phyloP scores from a whole-genome alignment of 768 basidiomycete genomes.

The Bullera alba region DNA sequence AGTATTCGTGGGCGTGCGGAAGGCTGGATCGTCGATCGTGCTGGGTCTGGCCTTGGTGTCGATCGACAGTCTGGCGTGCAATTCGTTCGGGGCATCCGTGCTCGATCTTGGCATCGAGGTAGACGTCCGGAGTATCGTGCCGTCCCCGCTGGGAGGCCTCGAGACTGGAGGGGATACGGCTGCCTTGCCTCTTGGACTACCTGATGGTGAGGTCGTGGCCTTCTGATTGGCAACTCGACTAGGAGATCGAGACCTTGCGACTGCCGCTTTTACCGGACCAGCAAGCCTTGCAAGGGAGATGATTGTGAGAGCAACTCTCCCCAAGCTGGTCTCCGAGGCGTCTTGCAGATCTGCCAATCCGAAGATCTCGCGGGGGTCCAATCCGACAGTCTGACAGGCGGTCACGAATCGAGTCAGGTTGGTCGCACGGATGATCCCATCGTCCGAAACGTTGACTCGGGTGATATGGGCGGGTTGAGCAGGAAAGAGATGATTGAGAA shows the following conservation, averaged over 20 bases:
- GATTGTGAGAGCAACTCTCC: slow-evolving; percentile 66
- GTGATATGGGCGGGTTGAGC: slow-evolving; percentile 25
- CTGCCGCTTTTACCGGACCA: slow-evolving; percentile 51
- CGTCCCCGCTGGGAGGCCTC: too few relatives aligned
- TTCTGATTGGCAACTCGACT: background rate
- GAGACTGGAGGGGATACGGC: too few relatives aligned
- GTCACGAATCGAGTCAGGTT: slow-evolving; percentile 58
- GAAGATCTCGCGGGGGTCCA: slow-evolving; percentile 59
- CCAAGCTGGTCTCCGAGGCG: slow-evolving; percentile 59
- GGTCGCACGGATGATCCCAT: slow-evolving; percentile 20
- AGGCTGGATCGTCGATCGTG: slow-evolving; percentile 4
- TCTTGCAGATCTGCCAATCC: slow-evolving; percentile 61
- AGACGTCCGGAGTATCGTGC: background rate
- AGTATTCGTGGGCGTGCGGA: slow-evolving; percentile 14
- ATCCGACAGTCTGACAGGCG: slow-evolving; percentile 59
- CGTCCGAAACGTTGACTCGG: slow-evolving; percentile 44
- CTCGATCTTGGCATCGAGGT: background rate
- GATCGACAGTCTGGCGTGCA: slow-evolving; percentile 11
- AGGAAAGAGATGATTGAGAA: slow-evolving; percentile 28
- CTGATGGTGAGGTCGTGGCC: background rate
- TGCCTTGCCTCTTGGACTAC: too few relatives aligned
- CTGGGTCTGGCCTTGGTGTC: background rate
- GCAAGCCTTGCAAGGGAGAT: slow-evolving; percentile 60
- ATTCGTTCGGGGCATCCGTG: slow-evolving; percentile 9
- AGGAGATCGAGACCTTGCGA: background rate